Conservation (phyloP, 495 filamentous ascomycete genomes). For the Podospora fimiseda region DNA sequence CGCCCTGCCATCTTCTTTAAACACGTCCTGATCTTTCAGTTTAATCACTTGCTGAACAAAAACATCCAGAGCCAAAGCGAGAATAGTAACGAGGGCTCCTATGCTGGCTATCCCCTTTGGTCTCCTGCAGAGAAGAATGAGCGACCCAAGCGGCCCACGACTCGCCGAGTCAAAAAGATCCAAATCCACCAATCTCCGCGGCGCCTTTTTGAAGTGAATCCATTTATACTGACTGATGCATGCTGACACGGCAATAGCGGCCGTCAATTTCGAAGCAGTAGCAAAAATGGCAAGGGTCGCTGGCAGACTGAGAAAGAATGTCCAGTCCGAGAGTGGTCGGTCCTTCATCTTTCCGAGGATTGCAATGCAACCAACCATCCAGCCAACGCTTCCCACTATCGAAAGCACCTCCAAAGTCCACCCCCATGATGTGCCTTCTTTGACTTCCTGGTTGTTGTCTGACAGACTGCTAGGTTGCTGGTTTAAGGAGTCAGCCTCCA, state of each 20-base stretch:
- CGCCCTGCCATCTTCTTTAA: background rate
- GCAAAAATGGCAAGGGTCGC: conserved; percentile 39
- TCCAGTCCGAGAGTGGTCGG: conserved; percentile 33
- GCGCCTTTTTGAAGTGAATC: conserved; percentile 34
- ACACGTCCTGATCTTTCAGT: conserved; percentile 1
- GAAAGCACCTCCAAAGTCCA: background rate
- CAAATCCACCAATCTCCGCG: conserved; percentile 35
- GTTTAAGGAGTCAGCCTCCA: too few relatives aligned
- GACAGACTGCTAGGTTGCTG: too few relatives aligned
- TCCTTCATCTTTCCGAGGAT: conserved; percentile 33
- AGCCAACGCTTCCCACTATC: background rate
- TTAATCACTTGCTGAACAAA: conserved; percentile 18
- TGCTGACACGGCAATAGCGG: conserved; percentile 33
- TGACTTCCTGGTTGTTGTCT: too few relatives aligned
- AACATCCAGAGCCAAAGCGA: conserved; percentile 16
- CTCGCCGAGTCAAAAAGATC: conserved; percentile 38
- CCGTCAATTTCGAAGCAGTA: conserved; percentile 33
- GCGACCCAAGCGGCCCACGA: conserved; percentile 20
- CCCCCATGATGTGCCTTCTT: background rate
- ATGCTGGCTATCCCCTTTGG: conserved; percentile 6
- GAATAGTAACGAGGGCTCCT: conserved; percentile 15
- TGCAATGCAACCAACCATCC: conserved; percentile 24
- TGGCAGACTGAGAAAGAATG: conserved; percentile 38
- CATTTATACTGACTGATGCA: conserved; percentile 44
- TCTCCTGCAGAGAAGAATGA: conserved; percentile 6